Evolutionary conservation across 495 filamentous ascomycete genomes (phyloP).

Genomic region (Aspergillus saccharolyticus): DNA sequence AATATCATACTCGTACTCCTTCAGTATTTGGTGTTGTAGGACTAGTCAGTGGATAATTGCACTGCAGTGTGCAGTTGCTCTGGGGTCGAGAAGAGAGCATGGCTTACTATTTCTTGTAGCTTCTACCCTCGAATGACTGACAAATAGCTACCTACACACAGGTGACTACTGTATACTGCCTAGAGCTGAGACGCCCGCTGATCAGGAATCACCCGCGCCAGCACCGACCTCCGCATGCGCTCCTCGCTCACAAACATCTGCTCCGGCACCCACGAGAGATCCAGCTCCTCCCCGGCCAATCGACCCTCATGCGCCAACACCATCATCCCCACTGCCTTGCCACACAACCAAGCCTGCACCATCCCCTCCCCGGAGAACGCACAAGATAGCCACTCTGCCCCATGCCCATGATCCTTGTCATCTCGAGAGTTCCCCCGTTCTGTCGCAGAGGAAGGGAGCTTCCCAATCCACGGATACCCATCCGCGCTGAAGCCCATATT

Average conservation of each 20-base stretch:
- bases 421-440: neutral
- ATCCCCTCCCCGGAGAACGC: neutral
- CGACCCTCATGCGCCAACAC: neutral
- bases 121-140: too few species aligned
- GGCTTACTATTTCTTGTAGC: too few species aligned
- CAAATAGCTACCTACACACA: too few species aligned
- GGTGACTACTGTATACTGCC: neutral
- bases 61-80: too few species aligned
- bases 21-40: too few species aligned
- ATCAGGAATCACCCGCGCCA: slow-evolving; percentile 12
- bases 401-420: neutral
- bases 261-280: slow-evolving; percentile 38
- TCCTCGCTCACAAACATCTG: slow-evolving; percentile 44
- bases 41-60: too few species aligned
- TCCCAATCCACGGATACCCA: neutral
- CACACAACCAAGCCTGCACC: slow-evolving; percentile 3
- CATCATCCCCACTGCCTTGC: neutral
- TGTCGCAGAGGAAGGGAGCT: neutral
- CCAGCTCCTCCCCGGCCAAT: neutral
- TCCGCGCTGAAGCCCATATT: slow-evolving; percentile 65
- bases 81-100: too few species aligned
- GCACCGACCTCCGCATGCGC: slow-evolving; percentile 21
- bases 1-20: too few species aligned
- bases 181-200: neutral
- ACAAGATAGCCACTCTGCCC: neutral